phyloP scores from a whole-genome alignment of 345 rosid genomes.

The Brassica rapa region DNA sequence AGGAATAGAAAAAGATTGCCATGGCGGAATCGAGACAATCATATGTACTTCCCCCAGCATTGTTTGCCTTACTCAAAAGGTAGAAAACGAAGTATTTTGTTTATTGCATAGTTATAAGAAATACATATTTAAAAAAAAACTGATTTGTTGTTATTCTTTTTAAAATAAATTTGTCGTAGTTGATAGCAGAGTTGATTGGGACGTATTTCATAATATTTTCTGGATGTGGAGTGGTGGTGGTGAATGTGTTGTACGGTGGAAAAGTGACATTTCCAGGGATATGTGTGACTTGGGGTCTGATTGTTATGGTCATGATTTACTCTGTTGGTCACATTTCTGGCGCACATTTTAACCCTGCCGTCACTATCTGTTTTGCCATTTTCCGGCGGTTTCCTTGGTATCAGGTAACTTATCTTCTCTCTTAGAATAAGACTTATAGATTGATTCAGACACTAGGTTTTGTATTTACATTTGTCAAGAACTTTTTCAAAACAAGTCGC shows the following conservation, averaged over 20 bases:
- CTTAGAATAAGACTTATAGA: background rate
- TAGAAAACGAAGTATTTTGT: background rate
- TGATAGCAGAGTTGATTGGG: conserved; percentile 67
- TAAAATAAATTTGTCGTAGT: conserved; percentile 26
- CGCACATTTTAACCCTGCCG: conserved; percentile 81
- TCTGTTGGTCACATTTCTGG: conserved; percentile 78
- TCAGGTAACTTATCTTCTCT: conserved; percentile 40
- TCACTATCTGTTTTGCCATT: conserved; percentile 62
- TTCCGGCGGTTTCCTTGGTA: conserved; percentile 54
- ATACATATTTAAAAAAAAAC: background rate
- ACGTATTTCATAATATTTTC: conserved; percentile 71
- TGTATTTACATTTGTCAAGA: background rate
- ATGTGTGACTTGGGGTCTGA: conserved; percentile 67
- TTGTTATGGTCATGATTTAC: conserved; percentile 73
- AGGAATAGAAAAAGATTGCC: conserved; percentile 18
- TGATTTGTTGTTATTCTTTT: background rate
- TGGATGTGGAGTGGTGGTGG: conserved; percentile 72
- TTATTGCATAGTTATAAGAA: background rate
- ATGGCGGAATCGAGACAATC: conserved; percentile 27
- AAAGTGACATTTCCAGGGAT: conserved; percentile 65
- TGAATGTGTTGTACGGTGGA: conserved; percentile 59
- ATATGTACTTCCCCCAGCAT: conserved; percentile 33
- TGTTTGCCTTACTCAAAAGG: conserved; percentile 39
- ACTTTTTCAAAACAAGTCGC: background rate
- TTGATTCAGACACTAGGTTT: background rate